phyloP scores from a whole-genome alignment of 306 rosid genomes.

The Trifolium subterraneum region DNA sequence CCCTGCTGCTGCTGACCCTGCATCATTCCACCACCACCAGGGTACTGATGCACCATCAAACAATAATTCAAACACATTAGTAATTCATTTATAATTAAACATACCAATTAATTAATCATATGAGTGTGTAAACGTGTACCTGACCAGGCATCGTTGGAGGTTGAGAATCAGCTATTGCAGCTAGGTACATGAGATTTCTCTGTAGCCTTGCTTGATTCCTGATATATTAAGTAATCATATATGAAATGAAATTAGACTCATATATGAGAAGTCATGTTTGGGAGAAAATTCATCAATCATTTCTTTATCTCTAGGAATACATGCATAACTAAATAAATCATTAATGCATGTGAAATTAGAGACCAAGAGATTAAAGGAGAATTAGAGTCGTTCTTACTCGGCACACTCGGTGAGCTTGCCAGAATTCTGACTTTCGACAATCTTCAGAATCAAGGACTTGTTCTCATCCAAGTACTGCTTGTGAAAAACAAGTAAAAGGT shows the following conservation, averaged over 20 bases:
- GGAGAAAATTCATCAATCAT: too few relatives aligned
- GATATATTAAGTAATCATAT: conserved; percentile 9
- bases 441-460: conserved; percentile 97
- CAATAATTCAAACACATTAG: background rate
- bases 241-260: too few relatives aligned
- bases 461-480: conserved; percentile 97
- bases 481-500: conserved; percentile 16
- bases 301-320: background rate
- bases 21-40: conserved; percentile 70
- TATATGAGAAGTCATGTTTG: too few relatives aligned
- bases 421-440: conserved; percentile 94
- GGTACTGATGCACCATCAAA: conserved; percentile 58
- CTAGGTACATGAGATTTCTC: conserved; percentile 95
- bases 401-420: conserved; percentile 97
- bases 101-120: background rate
- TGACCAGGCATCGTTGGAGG: conserved; percentile 84
- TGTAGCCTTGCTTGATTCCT: conserved; percentile 98
- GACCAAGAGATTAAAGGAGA: background rate
- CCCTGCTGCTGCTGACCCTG: conserved; percentile 44
- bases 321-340: background rate
- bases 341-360: too few relatives aligned
- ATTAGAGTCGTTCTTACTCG: conserved; percentile 66
- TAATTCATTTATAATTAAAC: background rate
- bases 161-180: conserved; percentile 99
- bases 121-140: conserved; percentile 49